phyloP scores from a whole-genome alignment of 228 moss, liverwort and hornwort genomes.

The Sphagnum fallax region DNA sequence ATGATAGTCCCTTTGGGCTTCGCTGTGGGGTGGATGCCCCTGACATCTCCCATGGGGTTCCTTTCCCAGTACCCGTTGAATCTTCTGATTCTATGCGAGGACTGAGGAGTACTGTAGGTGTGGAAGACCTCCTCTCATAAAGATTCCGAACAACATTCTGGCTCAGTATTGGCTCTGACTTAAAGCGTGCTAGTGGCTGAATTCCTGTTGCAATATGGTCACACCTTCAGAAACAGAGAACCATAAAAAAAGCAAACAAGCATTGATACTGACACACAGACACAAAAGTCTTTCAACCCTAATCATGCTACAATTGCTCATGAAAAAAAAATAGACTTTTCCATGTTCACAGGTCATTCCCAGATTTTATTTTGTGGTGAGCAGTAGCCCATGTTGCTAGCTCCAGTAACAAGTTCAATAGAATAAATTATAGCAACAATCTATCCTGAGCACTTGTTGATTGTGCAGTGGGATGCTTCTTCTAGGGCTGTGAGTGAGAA shows the following conservation, averaged over 20 bases:
- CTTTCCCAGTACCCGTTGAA: conserved; percentile 14
- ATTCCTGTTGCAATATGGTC: not conserved
- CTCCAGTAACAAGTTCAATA: too few relatives aligned
- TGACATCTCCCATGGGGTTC: conserved; percentile 6
- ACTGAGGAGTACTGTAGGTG: not conserved
- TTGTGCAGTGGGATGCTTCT: too few relatives aligned
- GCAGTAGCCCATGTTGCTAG: too few relatives aligned
- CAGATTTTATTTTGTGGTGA: not conserved
- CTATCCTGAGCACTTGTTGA: too few relatives aligned
- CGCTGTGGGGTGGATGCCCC: conserved; percentile 21
- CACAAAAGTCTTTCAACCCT: not conserved
- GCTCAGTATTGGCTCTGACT: not conserved
- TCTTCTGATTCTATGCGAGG: conserved; percentile 9
- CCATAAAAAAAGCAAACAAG: not conserved
- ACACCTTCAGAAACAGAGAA: not conserved
- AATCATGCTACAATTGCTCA: not conserved
- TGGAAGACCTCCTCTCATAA: not conserved
- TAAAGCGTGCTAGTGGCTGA: not conserved
- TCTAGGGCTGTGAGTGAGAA: too few relatives aligned
- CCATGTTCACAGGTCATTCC: not conserved
- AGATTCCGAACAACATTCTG: not conserved
- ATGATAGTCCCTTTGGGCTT: conserved; percentile 18
- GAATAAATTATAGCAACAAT: too few relatives aligned
- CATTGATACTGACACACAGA: not conserved
- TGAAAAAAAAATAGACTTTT: not conserved